Percentiles rank a stretch among this genome's conserved stretches.
Conservation (phyloP, 2,329 filamentous ascomycete species). For the Penicillium crustosum region DNA sequence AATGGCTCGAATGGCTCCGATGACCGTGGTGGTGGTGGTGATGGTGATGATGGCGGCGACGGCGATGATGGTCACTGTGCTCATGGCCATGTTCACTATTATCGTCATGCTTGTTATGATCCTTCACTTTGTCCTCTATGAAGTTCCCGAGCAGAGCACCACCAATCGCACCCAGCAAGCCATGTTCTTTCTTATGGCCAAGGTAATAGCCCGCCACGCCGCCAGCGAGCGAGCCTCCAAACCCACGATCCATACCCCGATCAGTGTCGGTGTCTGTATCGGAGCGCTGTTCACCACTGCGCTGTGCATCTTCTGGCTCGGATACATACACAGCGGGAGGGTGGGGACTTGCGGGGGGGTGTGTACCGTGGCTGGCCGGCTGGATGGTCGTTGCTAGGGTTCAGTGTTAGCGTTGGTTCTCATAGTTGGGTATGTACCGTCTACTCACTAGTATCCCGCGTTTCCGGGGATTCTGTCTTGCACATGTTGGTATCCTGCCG, state of each 20-base stretch:
- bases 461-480: slow-evolving; percentile 22
- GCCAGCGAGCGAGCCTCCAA: slow-evolving; percentile 58
- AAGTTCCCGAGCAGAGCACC: slow-evolving; percentile 59
- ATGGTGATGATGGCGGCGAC: slow-evolving; percentile 15
- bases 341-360: slow-evolving; percentile 19
- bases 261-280: slow-evolving; percentile 16
- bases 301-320: slow-evolving; percentile 12
- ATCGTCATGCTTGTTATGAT: slow-evolving; percentile 36
- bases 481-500: slow-evolving; percentile 50
- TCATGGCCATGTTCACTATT: slow-evolving; percentile 15
- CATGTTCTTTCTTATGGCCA: slow-evolving; percentile 58
- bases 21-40: slow-evolving; percentile 23
- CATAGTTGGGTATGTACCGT: neutral
- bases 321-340: slow-evolving; percentile 19
- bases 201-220: slow-evolving; percentile 58
- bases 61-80: slow-evolving; percentile 7
- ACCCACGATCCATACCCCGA: slow-evolving; percentile 52
- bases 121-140: slow-evolving; percentile 55
- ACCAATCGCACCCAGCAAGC: slow-evolving; percentile 57
- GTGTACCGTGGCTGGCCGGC: slow-evolving; percentile 19
- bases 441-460: slow-evolving; percentile 37
- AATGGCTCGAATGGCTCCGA: slow-evolving; percentile 17
- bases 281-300: slow-evolving; percentile 9
- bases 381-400: slow-evolving; percentile 15
- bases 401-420: neutral